A percentile compares a stretch with the other conserved stretches of the same genome.
Evolutionary conservation across 1,284 basidiomycete species (phyloP).

Genomic region (Termitomyces sp.): DNA sequence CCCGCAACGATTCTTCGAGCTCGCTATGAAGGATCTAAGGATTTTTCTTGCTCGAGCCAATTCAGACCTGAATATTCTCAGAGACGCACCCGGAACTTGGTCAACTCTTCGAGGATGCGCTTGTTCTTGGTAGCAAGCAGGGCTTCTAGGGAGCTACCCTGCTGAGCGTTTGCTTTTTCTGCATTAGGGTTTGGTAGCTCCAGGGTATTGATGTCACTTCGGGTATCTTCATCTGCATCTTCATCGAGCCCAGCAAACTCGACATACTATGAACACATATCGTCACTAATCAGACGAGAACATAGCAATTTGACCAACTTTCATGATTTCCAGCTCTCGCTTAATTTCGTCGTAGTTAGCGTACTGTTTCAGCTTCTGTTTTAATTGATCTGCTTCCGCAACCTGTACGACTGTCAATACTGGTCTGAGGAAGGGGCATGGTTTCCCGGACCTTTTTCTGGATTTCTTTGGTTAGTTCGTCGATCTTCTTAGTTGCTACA

Average conservation of each 20-base stretch:
- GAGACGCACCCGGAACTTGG: conserved; percentile 73
- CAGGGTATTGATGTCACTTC: conserved; percentile 26
- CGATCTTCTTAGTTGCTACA: conserved; percentile 46
- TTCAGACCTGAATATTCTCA: background rate
- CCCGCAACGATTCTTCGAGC: conserved; percentile 63
- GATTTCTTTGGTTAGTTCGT: conserved; percentile 60
- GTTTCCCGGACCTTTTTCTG: conserved; percentile 43
- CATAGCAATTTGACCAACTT: conserved; percentile 45
- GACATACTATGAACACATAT: conserved; percentile 60
- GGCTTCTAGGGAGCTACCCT: conserved; percentile 82
- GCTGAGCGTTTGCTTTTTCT: conserved; percentile 69
- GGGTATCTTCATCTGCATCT: conserved; percentile 46
- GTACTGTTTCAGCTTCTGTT: conserved; percentile 65
- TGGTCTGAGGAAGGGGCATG: background rate
- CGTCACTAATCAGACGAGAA: background rate
- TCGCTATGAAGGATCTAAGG: conserved; percentile 76
- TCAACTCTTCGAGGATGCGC: conserved; percentile 89
- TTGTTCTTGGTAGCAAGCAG: conserved; percentile 93
- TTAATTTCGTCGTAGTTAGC: conserved; percentile 93
- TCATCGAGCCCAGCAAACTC: conserved; percentile 87
- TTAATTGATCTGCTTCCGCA: conserved; percentile 64
- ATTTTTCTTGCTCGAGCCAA: background rate
- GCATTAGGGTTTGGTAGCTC: conserved; percentile 83
- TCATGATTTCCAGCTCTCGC: conserved; percentile 94
- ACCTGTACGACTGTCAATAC: conserved; percentile 29